Evolutionary conservation across 2,329 filamentous ascomycete genomes (phyloP).

Genomic region (Penicillium sclerotiorum): DNA sequence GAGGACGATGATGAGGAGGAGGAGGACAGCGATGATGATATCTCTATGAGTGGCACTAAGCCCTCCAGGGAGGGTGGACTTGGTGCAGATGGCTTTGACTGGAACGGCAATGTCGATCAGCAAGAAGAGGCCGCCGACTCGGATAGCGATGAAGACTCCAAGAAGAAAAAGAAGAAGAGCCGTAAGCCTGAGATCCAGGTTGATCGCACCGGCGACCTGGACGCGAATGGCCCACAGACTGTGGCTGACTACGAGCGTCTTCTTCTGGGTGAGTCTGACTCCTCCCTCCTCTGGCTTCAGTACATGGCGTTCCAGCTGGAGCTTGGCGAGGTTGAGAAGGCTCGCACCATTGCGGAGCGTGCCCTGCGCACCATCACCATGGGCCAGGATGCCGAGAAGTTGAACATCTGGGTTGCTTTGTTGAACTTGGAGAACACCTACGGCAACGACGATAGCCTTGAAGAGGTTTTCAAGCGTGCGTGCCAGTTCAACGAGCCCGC

Average conservation of each 20-base stretch:
- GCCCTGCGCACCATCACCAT: conserved; percentile 90
- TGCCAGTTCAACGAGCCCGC: conserved; percentile 92
- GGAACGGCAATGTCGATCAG: conserved; percentile 71
- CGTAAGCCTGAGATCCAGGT: conserved; percentile 77
- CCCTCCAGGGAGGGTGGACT: conserved; percentile 57
- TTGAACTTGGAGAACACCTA: conserved; percentile 94
- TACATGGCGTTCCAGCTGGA: conserved; percentile 99
- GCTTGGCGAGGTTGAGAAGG: conserved; percentile 83
- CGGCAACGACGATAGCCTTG: conserved; percentile 77
- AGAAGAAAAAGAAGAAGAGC: conserved; percentile 71
- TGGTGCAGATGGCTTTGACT: conserved; percentile 79
- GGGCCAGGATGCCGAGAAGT: conserved; percentile 85
- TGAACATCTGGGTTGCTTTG: conserved; percentile 93
- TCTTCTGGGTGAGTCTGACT: conserved; percentile 87
- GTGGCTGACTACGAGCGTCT: conserved; percentile 92
- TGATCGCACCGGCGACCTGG: conserved; percentile 89
- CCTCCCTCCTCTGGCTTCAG: conserved; percentile 89
- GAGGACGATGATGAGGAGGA: conserved; percentile 37
- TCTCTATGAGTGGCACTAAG: conserved; percentile 41
- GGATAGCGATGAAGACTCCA: conserved; percentile 54
- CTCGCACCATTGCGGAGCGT: conserved; percentile 85
- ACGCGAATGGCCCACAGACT: conserved; percentile 84
- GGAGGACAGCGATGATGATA: conserved; percentile 43
- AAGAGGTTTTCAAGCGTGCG: conserved; percentile 86
- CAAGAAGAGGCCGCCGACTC: conserved; percentile 47